phyloP scores from a whole-genome alignment of 768 basidiomycete species.

The Podaxis sp. region DNA sequence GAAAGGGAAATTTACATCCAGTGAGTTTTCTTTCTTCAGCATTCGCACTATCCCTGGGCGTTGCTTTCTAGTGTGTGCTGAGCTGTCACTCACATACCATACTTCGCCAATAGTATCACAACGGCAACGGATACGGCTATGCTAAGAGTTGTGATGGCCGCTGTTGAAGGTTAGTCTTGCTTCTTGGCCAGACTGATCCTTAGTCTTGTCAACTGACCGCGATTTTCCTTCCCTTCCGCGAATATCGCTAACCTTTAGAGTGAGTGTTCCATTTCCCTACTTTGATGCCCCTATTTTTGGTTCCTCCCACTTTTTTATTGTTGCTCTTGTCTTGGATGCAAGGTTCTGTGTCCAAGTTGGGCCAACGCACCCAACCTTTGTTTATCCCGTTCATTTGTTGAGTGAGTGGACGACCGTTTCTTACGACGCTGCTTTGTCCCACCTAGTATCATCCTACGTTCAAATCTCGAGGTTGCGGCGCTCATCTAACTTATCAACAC shows the following conservation, averaged over 20 bases:
- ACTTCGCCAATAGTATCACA: constrained; percentile 56
- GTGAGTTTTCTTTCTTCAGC: constrained; percentile 44
- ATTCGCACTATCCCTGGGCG: neutral
- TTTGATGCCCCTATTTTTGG: constrained; percentile 20
- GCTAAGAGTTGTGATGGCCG: constrained; percentile 91
- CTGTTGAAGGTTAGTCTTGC: constrained; percentile 77
- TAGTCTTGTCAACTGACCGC: constrained; percentile 43
- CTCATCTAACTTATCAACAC: constrained; percentile 45
- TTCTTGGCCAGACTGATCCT: neutral
- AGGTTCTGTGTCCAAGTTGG: neutral
- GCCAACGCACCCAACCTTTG: neutral
- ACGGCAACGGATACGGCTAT: constrained; percentile 89
- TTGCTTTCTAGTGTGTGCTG: neutral
- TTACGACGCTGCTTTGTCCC: constrained; percentile 28
- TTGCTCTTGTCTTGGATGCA: constrained; percentile 12
- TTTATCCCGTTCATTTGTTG: constrained; percentile 3
- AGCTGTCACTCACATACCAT: constrained; percentile 10
- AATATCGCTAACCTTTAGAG: constrained; percentile 12
- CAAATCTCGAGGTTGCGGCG: constrained; percentile 63
- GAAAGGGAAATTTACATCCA: constrained; percentile 93
- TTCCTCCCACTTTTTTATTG: constrained; percentile 19
- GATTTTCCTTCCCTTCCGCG: constrained; percentile 24
- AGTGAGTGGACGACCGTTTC: constrained; percentile 23
- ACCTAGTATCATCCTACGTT: constrained; percentile 65
- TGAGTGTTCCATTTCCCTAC: constrained; percentile 18